Base-by-base conservation (phyloP, 805 yeast genomes). In the Torulaspora delbrueckii region DNA sequence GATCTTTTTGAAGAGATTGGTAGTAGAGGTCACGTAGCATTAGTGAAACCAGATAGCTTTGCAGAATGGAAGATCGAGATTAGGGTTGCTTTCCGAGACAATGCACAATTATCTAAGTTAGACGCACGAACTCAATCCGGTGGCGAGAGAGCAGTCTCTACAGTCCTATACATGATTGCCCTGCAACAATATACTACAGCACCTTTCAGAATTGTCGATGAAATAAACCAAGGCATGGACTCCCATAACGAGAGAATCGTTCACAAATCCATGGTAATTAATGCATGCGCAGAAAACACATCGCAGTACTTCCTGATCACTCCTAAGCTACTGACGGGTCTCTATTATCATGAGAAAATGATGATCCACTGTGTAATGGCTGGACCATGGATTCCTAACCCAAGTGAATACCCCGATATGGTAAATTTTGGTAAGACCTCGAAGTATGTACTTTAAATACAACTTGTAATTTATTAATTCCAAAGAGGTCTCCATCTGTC, bases 191-290 rank as follows among this genome's bases (percentile, higher is more conserved):
- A 85, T 46, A 82, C 97, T 0, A 76, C 77, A 24, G 87, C 96
- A 0, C 98, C 99, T 8, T 88, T 93, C 59, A 73, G 98, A 60
- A 90, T 91, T 2, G 96, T 93, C 6, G 99, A 93, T 67, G 99
- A 93, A 71, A 95, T 93, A 51, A 93, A 93, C 63, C 99, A 93
- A 69, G 99, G 99, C 54, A 90, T 93, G 98, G 99, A 93, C 68
- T 85, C 95, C 9, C 78, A 78, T 49, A 93, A 93, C 60, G 99
- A 93, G 65, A 78, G 90, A 51, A 74, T 79, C 68, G 90, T 93
- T 2, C 96, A 91, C 62, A 77, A 78, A 51, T 78, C 86, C 51
- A 81, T 93, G 75, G 96, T 91, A 1, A 81, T 84, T 45, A 81
- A 84, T 38, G 91, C 97, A 0, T 86, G 96, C 60, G 67, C 69